Evolutionary conservation across 2,329 filamentous ascomycete genomes (phyloP), one percentile per base, ranked within the genome.

Genomic region (Scedosporium apiospermum): DNA sequence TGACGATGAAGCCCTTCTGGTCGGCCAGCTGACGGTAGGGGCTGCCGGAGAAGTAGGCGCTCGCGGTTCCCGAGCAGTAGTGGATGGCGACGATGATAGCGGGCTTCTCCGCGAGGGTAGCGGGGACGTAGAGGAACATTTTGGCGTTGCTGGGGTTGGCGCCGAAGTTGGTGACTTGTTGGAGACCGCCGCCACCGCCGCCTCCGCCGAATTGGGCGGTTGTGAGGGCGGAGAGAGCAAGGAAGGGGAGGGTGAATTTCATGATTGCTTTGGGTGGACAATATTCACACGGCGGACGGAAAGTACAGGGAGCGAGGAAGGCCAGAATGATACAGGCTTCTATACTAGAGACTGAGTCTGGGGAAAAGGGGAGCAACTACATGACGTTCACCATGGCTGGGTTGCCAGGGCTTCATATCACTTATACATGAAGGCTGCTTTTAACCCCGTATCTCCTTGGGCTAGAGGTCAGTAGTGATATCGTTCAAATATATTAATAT

Each of bases 1-100:
- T 82, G 64, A 82, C 77, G 38, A 78, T 73, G 65, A 77, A 76
- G 53, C 76, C 76, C 64, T 78, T 70, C 59, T 72, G 67, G 65
- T 77, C 74, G n/a, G 74, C 71, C 4, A 76, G 71, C 46, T 68
- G 67, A 14, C 76, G 77, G 68, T 84, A 86, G 0, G 79, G 79
- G 0, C 77, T 79, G 49, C 73, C 72, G 14, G 65, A 67, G 73
- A 78, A 82, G 70, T 80, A 84, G 1, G 76, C 77, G 59, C 73
- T 68, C 0, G 77, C 82, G 0, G 76, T 78, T 46, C 81, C 80
- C 3, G 72, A 72, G 75, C 83, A 86, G 72, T 80, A 83, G 73
- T 85, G 79, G 64, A 81, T 74, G 12, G 78, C 81, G 6, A 84
- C 77, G 27, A 83, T 72, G 62, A 84, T 71, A 18, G 76, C 73